phyloP scores from a whole-genome alignment of 1,284 basidiomycete species.

The Boletus sp. region DNA sequence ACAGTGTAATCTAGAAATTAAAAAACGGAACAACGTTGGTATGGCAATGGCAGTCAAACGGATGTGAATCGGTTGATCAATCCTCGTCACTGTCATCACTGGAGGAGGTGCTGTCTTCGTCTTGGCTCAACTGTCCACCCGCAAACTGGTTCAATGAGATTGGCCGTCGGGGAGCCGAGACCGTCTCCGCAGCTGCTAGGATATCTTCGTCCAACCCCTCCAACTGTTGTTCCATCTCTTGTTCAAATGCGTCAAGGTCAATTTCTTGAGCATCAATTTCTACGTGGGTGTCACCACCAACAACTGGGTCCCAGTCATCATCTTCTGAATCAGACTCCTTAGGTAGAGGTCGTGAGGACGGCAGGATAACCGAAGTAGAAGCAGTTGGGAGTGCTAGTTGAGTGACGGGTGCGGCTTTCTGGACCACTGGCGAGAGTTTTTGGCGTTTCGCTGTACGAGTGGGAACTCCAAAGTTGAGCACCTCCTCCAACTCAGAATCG shows the following conservation, averaged over 20 bases:
- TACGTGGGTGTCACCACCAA: slow-evolving; percentile 32
- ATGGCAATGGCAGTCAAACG: slow-evolving; percentile 1
- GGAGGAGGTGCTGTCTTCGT: slow-evolving; percentile 58
- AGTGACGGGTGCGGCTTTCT: slow-evolving; percentile 31
- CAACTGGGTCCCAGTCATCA: slow-evolving; percentile 51
- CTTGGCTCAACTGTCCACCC: slow-evolving; percentile 37
- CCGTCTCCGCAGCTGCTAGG: slow-evolving; percentile 39
- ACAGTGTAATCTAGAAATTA: slow-evolving; percentile 8
- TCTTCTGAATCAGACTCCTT: slow-evolving; percentile 51
- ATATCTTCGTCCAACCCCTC: slow-evolving; percentile 37
- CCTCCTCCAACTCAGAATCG: slow-evolving; percentile 41
- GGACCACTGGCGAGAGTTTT: slow-evolving; percentile 34
- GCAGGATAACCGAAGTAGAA: slow-evolving; percentile 33
- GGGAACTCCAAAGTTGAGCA: slow-evolving; percentile 36
- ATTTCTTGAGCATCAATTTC: slow-evolving; percentile 44
- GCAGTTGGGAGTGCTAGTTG: slow-evolving; percentile 44
- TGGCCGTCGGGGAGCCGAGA: slow-evolving; percentile 35
- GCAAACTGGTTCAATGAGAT: slow-evolving; percentile 54
- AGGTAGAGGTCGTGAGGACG: slow-evolving; percentile 28
- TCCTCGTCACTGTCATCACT: slow-evolving; percentile 72
- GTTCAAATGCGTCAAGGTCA: slow-evolving; percentile 46
- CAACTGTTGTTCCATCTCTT: slow-evolving; percentile 45
- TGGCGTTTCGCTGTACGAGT: slow-evolving; percentile 39
- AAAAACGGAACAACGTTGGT: slow-evolving; percentile 3
- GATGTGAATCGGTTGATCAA: slow-evolving; percentile 39